These are phyloP conservation scores for Macadamia integrifolia DNA, from an alignment of 164 flowering plant genomes.

Conservation along the genomic window DNA sequence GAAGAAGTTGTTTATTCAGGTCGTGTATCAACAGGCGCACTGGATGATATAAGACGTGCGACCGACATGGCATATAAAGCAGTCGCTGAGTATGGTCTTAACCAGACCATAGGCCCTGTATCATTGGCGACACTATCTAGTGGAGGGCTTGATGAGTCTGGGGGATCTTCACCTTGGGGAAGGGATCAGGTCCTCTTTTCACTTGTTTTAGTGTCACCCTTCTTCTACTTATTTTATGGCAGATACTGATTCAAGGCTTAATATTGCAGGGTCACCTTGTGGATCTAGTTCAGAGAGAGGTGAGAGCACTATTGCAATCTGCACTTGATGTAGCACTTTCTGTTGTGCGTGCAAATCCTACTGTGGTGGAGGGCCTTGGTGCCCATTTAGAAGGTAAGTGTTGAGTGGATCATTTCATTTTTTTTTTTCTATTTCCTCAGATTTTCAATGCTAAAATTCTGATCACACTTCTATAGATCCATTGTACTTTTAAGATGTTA, in stretches of 20 bases:
- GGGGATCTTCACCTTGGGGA: conserved; percentile 74
- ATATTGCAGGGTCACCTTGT: conserved; percentile 80
- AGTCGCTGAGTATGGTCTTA: conserved; percentile 97
- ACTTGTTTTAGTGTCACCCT: not conserved
- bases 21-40: conserved; percentile 96
- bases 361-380: conserved; percentile 92
- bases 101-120: conserved; percentile 75
- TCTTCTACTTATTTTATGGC: not conserved
- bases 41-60: conserved; percentile 94
- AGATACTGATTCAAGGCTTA: conserved; percentile 13
- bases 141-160: conserved; percentile 89
- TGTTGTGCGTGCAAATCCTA: conserved; percentile 89
- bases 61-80: conserved; percentile 99
- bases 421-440: no score
- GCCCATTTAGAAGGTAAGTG: conserved; percentile 84
- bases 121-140: conserved; percentile 79
- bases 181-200: conserved; percentile 71
- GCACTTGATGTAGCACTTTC: conserved; percentile 81
- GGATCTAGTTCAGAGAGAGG: conserved; percentile 95
- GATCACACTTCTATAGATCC: no score
- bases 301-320: conserved; percentile 73
- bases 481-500: no score
- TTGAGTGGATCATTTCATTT: no score
- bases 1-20: conserved; percentile 94
- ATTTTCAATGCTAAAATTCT: no score